Base-by-base conservation (phyloP, 352 stramenopile species). In the Globisporangium lucens region DNA sequence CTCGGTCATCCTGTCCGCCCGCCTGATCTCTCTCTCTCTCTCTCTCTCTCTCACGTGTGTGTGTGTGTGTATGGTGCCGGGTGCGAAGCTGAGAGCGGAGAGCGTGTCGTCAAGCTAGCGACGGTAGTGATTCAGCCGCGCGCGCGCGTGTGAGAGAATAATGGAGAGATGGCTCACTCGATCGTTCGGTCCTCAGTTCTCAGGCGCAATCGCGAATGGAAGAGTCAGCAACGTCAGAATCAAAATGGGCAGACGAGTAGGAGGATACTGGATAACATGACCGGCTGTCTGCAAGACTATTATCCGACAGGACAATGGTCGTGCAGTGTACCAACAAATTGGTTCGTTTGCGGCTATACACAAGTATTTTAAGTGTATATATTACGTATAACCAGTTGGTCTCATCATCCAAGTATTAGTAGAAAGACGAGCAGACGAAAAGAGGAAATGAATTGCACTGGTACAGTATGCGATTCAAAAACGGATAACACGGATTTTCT, bases 1-100 rank as follows among this genome's bases (percentile, higher is more conserved):
- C 63, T 93, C 85, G 63, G 83, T 93, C 85, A 93, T 93, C 22
- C 29, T 36, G 12, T 12, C 51, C 41, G 15, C 41, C 13, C 15
- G 20, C 47, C 20, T 27, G 20, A n/a, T 55, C n/a, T 55, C 47
- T 43, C 27, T 41, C 27, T 59, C 5, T 33, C 27, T 59, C 6
- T n/a, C 47, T 55, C 47, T 55, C 47, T 46, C 27, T 41, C 27
- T 41, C 6, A 22, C 22, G 24, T 59, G 15, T 36, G 12, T 27
- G 47, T 30, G n/a, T 43, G 29, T 36, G 53, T 41, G 29, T 41
- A 6, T 38, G 29, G 2, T 13, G 7, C 30, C 30, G 30, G 9
- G 53, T 10, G 12, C 24, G 24, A 22, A 8, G 56, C 12, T 8
- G 56, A 36, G 17, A 6, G 9, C 15, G 49, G 49, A 20, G 53